These are phyloP conservation scores for Keithomyces neogunnii DNA, from an alignment of 2,329 filamentous ascomycete genomes.

Conservation along the genomic window DNA sequence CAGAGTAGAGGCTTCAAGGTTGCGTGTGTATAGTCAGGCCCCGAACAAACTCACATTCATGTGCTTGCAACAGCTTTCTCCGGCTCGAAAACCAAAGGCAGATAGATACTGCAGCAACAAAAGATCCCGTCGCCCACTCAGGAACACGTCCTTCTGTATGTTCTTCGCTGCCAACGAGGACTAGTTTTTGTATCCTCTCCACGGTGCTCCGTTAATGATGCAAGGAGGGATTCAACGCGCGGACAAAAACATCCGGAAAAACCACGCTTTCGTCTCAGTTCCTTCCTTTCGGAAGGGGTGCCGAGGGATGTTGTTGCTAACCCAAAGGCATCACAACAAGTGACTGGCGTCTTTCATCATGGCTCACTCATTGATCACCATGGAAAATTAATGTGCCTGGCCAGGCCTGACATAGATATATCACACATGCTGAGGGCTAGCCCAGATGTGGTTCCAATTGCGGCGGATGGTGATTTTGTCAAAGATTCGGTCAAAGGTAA, in stretches of 20 bases:
- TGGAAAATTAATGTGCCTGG: slow-evolving; percentile 49
- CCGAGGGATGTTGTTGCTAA: slow-evolving; percentile 35
- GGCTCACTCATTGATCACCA: slow-evolving; percentile 32
- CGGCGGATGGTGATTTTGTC: slow-evolving; percentile 10
- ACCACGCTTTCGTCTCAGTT: slow-evolving; percentile 57
- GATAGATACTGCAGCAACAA: background rate
- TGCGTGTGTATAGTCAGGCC: background rate
- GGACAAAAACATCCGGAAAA: slow-evolving; percentile 98
- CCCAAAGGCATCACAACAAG: slow-evolving; percentile 19
- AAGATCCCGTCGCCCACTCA: background rate
- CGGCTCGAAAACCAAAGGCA: slow-evolving; percentile 3
- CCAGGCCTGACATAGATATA: slow-evolving; percentile 36
- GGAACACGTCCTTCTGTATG: slow-evolving; percentile 59
- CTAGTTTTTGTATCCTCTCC: slow-evolving; percentile 92
- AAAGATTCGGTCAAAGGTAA: slow-evolving; percentile 11
- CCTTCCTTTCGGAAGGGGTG: slow-evolving; percentile 28
- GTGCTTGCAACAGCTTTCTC: slow-evolving; percentile 3
- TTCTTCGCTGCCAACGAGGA: slow-evolving; percentile 78
- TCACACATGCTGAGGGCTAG: slow-evolving; percentile 27
- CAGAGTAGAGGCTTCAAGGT: background rate
- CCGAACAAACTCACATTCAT: background rate
- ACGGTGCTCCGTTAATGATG: slow-evolving; percentile 22
- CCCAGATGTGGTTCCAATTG: slow-evolving; percentile 30
- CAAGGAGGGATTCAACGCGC: slow-evolving; percentile 60
- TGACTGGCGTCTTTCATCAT: slow-evolving; percentile 39